phyloP scores from a whole-genome alignment of 805 yeast species.

The Metschnikowia colocasiae region DNA sequence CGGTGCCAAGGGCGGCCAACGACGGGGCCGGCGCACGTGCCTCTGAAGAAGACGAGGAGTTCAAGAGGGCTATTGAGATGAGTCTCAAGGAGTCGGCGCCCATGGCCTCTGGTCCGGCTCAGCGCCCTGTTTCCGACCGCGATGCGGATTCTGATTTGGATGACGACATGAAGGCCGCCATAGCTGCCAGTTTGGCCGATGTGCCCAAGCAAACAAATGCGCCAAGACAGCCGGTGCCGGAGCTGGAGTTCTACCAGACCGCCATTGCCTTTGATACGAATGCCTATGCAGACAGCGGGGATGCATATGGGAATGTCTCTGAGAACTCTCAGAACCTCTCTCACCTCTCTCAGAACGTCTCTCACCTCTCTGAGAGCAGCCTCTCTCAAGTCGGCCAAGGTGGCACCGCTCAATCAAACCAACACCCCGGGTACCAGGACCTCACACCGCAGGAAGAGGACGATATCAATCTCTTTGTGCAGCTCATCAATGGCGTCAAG shows the following conservation, averaged over 20 bases:
- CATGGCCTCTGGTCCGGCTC: no score
- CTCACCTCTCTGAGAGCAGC: no score
- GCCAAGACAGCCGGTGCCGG: slow-evolving; percentile 17
- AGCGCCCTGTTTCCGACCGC: no score
- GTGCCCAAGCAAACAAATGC: background rate
- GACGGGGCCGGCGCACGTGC: background rate
- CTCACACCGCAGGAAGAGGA: slow-evolving; percentile 65
- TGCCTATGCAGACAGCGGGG: slow-evolving; percentile 7
- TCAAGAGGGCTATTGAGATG: slow-evolving; percentile 72
- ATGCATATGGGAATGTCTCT: no score
- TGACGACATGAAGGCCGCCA: slow-evolving; percentile 89
- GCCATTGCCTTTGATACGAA: slow-evolving; percentile 14
- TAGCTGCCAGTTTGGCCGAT: slow-evolving; percentile 84
- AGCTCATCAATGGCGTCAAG: slow-evolving; percentile 54
- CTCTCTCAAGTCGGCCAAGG: no score
- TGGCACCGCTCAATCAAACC: background rate
- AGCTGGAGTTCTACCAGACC: slow-evolving; percentile 23
- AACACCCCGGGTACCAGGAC: slow-evolving; percentile 20
- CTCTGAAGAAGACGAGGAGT: slow-evolving; percentile 66
- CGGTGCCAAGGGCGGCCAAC: no score
- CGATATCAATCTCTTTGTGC: slow-evolving; percentile 62
- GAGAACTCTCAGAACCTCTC: no score
- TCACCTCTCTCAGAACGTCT: no score
- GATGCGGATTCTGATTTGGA: slow-evolving; percentile 60
- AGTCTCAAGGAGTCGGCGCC: slow-evolving; percentile 58